Evolutionary conservation across 2,329 filamentous ascomycete genomes (phyloP), one percentile per base, ranked within the genome.

Genomic region (Metarhizium guizhouense): DNA sequence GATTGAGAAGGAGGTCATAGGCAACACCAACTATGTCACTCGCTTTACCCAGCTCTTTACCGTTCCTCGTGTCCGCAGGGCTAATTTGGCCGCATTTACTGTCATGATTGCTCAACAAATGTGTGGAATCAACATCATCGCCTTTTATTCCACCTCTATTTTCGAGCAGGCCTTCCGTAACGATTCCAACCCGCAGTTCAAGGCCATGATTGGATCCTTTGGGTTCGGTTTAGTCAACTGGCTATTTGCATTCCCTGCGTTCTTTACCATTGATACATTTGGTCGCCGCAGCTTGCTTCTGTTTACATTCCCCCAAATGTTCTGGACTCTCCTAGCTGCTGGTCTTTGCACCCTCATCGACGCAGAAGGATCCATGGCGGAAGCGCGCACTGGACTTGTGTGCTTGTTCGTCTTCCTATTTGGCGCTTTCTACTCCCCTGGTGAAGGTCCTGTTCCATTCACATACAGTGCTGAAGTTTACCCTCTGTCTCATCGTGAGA

Each of bases 91-190:
- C 11, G 87, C 88, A 1, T 87, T 85, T 62, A 84, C 84, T 2
- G 88, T 94, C 64, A 95, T 95, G 89, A 82, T 87, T 67, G 83
- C 83, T 3, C 85, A 88, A 69, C 84, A 87, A 70, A 84, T 87
- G 78, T 86, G 83, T 62, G 79, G 60, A 25, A 64, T 87, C 70
- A 88, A 88, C 66, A 87, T 88, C 59, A 86, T 89, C 57, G 83
- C 85, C 1, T 90, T 90, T 68, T 90, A 90, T 70, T 85, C 81
- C 0, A 85, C 82, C 1, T 85, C 83, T 8, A 74, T 84, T 50
- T 84, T 84, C 67, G 63, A 69, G 45, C 68, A 85, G 2, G 80
- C 84, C 6, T 83, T 83, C 16, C 79, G 83, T 52, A 67, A 58
- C 45, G 70, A 76, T 2, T 7, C 34, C 3, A 53, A 55, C 45